phyloP scores from a whole-genome alignment of 371 early-diverging fungal genomes.

The Encephalitozoon romaleae region DNA sequence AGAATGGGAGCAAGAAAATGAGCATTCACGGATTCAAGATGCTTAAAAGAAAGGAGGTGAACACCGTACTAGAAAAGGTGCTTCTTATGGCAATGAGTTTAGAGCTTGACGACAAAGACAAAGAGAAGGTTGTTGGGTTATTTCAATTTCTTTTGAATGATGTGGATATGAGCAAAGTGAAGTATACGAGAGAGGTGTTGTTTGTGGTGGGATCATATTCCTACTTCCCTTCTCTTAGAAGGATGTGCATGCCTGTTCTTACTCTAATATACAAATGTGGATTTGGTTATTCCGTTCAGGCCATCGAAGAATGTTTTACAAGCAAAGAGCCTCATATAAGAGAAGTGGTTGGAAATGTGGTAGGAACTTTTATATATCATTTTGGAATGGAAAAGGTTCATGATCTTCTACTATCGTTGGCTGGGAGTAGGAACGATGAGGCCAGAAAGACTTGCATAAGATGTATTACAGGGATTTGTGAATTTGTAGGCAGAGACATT shows the following conservation, averaged over 20 bases:
- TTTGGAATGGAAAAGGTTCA: neutral
- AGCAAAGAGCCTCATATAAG: neutral
- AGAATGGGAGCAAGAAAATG: neutral
- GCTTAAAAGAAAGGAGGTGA: neutral
- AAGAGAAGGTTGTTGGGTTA: neutral
- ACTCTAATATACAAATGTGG: neutral
- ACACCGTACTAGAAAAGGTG: neutral
- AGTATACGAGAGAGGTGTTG: neutral
- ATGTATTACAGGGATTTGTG: neutral
- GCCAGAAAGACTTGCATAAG: neutral
- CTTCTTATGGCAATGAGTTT: neutral
- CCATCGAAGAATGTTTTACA: neutral
- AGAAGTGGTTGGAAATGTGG: neutral
- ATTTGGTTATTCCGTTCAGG: neutral
- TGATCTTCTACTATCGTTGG: neutral
- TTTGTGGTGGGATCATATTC: conserved; percentile 10
- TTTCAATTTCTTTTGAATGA: neutral
- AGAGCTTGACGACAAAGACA: neutral
- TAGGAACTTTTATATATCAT: neutral
- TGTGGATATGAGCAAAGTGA: neutral
- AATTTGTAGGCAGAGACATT: neutral
- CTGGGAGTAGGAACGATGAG: neutral
- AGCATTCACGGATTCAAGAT: neutral
- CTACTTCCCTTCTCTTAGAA: neutral
- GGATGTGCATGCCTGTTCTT: neutral